phyloP scores from a whole-genome alignment of 2,329 filamentous ascomycete species.

The Microdochium trichocladiopsis region DNA sequence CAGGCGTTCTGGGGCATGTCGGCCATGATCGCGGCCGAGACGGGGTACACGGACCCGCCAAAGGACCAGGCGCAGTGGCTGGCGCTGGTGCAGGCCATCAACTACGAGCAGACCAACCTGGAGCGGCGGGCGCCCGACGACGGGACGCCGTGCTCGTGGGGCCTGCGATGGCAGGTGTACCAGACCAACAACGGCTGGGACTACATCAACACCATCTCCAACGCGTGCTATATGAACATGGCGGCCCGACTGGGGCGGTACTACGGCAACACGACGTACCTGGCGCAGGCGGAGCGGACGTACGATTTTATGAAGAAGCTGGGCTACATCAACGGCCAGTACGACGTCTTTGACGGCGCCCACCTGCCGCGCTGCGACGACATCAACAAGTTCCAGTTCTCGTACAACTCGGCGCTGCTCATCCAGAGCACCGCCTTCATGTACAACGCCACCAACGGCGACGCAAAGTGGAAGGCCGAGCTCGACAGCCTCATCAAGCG shows the following conservation, averaged over 20 bases:
- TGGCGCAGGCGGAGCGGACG: conserved; percentile 44
- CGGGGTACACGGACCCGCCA: conserved; percentile 38
- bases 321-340: conserved; percentile 45
- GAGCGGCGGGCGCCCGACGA: conserved; percentile 37
- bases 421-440: conserved; percentile 46
- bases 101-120: conserved; percentile 35
- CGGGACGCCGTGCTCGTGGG: conserved; percentile 47
- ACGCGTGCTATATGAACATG: conserved; percentile 41
- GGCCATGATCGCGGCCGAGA: conserved; percentile 49
- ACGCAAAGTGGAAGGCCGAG: conserved; percentile 36
- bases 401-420: conserved; percentile 46
- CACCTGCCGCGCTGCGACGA: conserved; percentile 43
- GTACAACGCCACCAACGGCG: conserved; percentile 29
- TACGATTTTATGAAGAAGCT: conserved; percentile 49
- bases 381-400: conserved; percentile 46
- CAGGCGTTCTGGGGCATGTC: conserved; percentile 53
- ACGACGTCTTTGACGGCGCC: conserved; percentile 53
- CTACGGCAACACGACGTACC: conserved; percentile 49
- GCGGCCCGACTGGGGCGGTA: conserved; percentile 54
- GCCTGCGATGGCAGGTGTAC: conserved; percentile 62
- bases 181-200: conserved; percentile 56
- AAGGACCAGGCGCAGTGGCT: conserved; percentile 37
- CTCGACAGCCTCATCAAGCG: conserved; percentile 38
- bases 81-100: conserved; percentile 51
- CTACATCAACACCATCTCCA: conserved; percentile 54